Base-by-base conservation (phyloP, 192 early-diverging fungal genomes). In the Glomus cerebriforme region DNA sequence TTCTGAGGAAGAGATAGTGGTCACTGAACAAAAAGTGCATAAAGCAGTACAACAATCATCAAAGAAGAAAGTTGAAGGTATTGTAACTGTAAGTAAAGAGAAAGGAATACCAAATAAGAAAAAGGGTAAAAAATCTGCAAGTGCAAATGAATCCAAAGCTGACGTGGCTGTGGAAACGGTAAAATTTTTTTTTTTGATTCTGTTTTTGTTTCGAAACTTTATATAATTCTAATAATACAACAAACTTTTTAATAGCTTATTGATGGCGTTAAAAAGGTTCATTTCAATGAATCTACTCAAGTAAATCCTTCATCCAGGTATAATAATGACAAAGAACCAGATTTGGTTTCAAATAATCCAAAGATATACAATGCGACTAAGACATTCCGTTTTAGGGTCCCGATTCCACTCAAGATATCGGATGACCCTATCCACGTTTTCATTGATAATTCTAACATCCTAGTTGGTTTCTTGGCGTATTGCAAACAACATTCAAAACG, bases 361-460 rank as follows among this genome's bases (percentile, higher is more conserved):
- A 24, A 49, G 10, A 24, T 8, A n/a, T 12, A 39, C 66, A 37
- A 68, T 68, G 15, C 37, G 5, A 68, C 27, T 7, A 47, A 24
- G 26, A 17, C 74, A 39, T 45, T 43, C 8, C 32, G 35, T 24
- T 60, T 63, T 37, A 60, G 60, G 0, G 62, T 78, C 15, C 77
- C 77, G 7, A 78, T 78, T 35, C 77, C 77, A 24, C 69, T 69
- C n/a, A 24, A 24, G n/a, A 69, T 78, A 32, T 78, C 77, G 43
- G 17, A 59, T 22, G 77, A 78, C 37, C 77, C 65, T 37, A 78
- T 78, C 49, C 77, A 78, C 47, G 65, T 87, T 70, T 87, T 87
- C 66, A 78, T 87, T 10, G 86, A 87, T 77, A 84, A 87, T 77
- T 87, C 86, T 22, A 87, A 87, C 27, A 87, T 87, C 24, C 60